phyloP scores from a whole-genome alignment of 208 protist species.

The Trypanosoma cruzi region DNA sequence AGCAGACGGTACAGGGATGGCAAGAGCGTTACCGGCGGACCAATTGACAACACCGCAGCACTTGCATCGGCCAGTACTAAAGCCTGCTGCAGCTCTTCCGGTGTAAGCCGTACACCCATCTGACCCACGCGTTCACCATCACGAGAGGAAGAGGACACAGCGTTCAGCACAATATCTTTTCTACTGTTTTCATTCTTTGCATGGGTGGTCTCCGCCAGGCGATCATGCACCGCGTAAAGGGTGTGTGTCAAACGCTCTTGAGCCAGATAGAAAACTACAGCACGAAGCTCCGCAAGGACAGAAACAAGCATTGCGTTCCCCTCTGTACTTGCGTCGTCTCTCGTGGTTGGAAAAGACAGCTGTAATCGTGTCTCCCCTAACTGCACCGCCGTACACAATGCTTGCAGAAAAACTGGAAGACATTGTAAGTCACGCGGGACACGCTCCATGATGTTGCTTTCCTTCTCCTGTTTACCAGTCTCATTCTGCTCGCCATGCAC shows the following conservation, averaged over 20 bases:
- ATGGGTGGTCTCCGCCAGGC: not conserved
- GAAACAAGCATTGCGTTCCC: constrained; percentile 5
- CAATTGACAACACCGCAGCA: constrained; percentile 33
- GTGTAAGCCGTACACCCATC: constrained; percentile 34
- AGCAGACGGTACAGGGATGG: constrained; percentile 39
- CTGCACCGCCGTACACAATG: constrained; percentile 22
- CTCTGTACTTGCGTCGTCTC: not conserved
- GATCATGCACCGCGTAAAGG: constrained; percentile 7
- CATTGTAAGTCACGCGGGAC: constrained; percentile 23
- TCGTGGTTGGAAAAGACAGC: not conserved
- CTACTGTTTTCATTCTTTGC: not conserved
- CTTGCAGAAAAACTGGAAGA: constrained; percentile 32
- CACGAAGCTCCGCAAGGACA: constrained; percentile 20
- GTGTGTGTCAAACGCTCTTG: constrained; percentile 14
- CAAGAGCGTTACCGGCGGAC: constrained; percentile 19
- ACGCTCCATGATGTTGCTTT: not conserved
- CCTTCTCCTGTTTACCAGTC: not conserved
- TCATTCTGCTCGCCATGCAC: not conserved
- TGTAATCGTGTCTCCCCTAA: constrained; percentile 1
- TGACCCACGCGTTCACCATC: constrained; percentile 31
- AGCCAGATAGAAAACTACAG: constrained; percentile 22
- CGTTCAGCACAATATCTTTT: constrained; percentile 1
- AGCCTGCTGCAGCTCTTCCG: constrained; percentile 34
- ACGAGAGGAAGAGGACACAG: constrained; percentile 5
- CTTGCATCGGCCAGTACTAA: constrained; percentile 38